These are phyloP conservation scores for Mycena venus DNA, from an alignment of 768 basidiomycete genomes.

Conservation along the genomic window DNA sequence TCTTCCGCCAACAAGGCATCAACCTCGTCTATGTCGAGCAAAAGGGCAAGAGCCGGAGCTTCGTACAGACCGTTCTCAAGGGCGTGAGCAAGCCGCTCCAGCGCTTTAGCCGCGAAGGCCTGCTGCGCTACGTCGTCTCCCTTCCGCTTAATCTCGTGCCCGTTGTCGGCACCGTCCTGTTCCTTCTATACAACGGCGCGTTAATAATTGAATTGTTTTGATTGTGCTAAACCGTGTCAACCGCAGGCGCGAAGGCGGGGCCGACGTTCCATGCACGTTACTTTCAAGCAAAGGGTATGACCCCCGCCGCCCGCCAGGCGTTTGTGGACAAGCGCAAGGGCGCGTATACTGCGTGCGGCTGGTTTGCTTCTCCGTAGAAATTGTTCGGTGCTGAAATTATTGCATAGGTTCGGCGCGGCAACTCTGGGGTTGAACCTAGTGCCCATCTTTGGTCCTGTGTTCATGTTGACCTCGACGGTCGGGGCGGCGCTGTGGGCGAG, in stretches of 20 bases:
- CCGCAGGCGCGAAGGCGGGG: constrained; percentile 58
- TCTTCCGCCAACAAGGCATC: constrained; percentile 7
- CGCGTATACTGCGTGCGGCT: constrained; percentile 74
- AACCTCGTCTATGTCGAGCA: constrained; percentile 41
- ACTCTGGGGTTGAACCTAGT: constrained; percentile 72
- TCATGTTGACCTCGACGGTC: constrained; percentile 73
- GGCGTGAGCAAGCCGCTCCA: constrained; percentile 63
- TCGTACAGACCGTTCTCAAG: constrained; percentile 61
- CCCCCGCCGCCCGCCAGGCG: constrained; percentile 54
- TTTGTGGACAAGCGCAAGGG: constrained; percentile 64
- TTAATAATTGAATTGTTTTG: not conserved
- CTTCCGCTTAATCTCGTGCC: constrained; percentile 80
- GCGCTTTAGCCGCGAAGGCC: constrained; percentile 56
- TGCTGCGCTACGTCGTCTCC: constrained; percentile 72
- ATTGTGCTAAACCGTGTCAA: not conserved
- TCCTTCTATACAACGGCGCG: constrained; percentile 68
- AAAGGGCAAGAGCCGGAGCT: constrained; percentile 47
- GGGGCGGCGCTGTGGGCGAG: constrained; percentile 83
- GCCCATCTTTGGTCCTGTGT: constrained; percentile 70
- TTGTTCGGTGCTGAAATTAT: not conserved
- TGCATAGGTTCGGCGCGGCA: constrained; percentile 67
- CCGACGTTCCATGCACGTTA: constrained; percentile 74
- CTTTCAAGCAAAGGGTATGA: constrained; percentile 76
- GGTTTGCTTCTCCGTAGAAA: not conserved
- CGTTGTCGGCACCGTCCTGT: constrained; percentile 72